Conservation (phyloP, 345 rosid species). For the Arabis hirsuta region DNA sequence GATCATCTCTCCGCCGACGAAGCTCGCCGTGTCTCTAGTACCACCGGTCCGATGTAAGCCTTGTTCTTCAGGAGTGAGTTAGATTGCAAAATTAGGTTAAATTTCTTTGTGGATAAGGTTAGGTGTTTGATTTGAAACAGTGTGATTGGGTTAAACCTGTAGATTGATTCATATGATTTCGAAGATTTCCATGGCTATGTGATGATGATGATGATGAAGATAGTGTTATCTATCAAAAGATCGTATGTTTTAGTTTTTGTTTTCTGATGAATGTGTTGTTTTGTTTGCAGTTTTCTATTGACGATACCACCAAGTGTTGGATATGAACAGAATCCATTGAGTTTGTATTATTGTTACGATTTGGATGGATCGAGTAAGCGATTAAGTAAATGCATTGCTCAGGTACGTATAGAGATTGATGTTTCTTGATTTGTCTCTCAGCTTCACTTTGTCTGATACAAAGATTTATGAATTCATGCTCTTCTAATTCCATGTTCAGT, state of each 20-base stretch:
- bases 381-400: conserved; percentile 82
- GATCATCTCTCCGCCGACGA: conserved; percentile 74
- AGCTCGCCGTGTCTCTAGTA: conserved; percentile 63
- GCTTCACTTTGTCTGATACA: neutral
- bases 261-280: neutral
- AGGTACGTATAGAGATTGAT: conserved; percentile 51
- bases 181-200: neutral
- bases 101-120: neutral
- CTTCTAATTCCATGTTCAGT: too few species aligned
- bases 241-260: too few species aligned
- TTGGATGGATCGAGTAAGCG: conserved; percentile 46
- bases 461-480: too few species aligned
- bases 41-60: conserved; percentile 72
- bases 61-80: neutral
- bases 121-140: neutral
- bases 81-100: neutral
- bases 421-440: conserved; percentile 6
- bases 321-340: conserved; percentile 88
- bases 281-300: conserved; percentile 63
- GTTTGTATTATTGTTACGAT: conserved; percentile 84
- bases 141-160: neutral
- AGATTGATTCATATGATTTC: neutral
- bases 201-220: too few species aligned
- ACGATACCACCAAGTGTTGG: conserved; percentile 94
- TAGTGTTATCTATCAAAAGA: too few species aligned